These are phyloP conservation scores for Zostera marina DNA, from an alignment of 116 monocot genomes.

Conservation along the genomic window DNA sequence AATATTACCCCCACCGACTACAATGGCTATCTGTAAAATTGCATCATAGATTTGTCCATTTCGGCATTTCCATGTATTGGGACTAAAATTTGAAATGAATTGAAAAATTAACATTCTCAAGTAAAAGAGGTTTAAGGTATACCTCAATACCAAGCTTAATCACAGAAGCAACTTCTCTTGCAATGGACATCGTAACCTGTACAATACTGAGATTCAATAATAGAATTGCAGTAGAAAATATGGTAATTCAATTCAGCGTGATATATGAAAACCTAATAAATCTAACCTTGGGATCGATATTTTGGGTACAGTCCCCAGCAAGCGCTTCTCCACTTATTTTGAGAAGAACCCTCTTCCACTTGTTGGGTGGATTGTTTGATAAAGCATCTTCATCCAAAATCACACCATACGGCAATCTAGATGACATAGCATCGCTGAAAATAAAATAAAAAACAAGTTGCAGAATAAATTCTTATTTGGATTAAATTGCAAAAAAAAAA, in stretches of 20 bases:
- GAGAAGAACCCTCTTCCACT: constrained; percentile 76
- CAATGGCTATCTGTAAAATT: constrained; percentile 70
- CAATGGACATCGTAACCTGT: constrained; percentile 91
- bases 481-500: not conserved
- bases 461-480: not conserved
- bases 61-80: no score
- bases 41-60: not conserved
- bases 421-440: not conserved
- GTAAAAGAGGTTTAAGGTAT: constrained; percentile 2
- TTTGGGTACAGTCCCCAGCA: constrained; percentile 66
- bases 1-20: constrained; percentile 93
- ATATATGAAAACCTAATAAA: not conserved
- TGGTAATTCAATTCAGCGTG: no score
- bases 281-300: constrained; percentile 85
- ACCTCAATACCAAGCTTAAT: constrained; percentile 85
- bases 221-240: not conserved
- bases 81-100: not conserved
- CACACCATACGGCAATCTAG: constrained; percentile 6
- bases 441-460: not conserved
- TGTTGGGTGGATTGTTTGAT: constrained; percentile 22
- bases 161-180: constrained; percentile 94
- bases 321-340: constrained; percentile 98
- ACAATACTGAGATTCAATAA: constrained; percentile 2
- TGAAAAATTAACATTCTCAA: not conserved
- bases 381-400: constrained; percentile 21